Base-by-base conservation (phyloP, 2,329 filamentous ascomycete species). In the Sporothrix mexicana region DNA sequence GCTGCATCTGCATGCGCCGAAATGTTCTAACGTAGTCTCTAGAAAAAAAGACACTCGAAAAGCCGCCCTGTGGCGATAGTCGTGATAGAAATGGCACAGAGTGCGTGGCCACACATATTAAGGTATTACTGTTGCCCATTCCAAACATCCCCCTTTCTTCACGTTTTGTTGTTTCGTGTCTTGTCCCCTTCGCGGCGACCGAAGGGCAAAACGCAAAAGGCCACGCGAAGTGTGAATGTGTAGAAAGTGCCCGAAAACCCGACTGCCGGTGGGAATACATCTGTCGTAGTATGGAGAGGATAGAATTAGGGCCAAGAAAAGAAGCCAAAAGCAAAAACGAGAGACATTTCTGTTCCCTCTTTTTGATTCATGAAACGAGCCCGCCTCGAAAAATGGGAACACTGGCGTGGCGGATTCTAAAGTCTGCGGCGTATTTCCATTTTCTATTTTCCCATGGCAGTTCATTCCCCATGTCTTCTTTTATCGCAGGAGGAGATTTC, bases 11-110 rank as follows among this genome's bases (percentile, higher is more conserved):
- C 30, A 45, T 59, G 10, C 51, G 67, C 30, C 67, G 67, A 59
- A 47, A 69, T 51, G 51, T 45, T 59, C 51, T 55, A 69, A 55
- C 49, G 51, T 36, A 57, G 41, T 51, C 36, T 59, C 49, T 45
- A 69, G 64, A 53, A 68, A 53, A 15, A 68, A 53, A 53, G 64
- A 69, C 67, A 55, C 47, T 49, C 49, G 51, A 69, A 69, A 43
- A 36, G 23, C 67, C 12, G 30, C 67, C 64, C 62, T 62, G 15
- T 17, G 17, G 15, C 41, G 45, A 30, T 2, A 4, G 41, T 36
- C 5, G 30, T 36, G 30, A 36, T 5, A 36, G 30, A 36, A 5
- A 23, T 41, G 20, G 47, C 41, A 41, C n/a, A n/a, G n/a, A n/a
- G n/a, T 45, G 41, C n/a, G 36, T 45, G n/a, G 12, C 15, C 10